These are phyloP conservation scores for Penicillium samsonianum DNA, from an alignment of 495 filamentous ascomycete species.

Conservation along the genomic window DNA sequence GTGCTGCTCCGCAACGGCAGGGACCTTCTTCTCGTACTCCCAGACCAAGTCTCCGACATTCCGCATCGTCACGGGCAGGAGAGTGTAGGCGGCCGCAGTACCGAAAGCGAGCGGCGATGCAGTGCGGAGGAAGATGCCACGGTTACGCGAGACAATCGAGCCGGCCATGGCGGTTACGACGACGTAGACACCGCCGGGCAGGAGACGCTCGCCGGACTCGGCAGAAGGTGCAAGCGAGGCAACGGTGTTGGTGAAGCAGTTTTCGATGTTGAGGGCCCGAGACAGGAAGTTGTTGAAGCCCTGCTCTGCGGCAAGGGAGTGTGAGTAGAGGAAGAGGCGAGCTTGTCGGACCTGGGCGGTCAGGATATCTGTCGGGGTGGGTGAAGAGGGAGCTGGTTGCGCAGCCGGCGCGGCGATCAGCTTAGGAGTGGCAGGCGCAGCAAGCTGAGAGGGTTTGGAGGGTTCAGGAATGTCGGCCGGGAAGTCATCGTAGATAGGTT, in stretches of 20 bases:
- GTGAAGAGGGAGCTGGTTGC: conserved; percentile 46
- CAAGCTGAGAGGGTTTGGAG: conserved; percentile 38
- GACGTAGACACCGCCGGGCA: conserved; percentile 86
- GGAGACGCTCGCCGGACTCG: conserved; percentile 76
- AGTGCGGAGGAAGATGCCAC: conserved; percentile 75
- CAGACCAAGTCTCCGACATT: conserved; percentile 84
- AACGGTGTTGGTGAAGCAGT: conserved; percentile 75
- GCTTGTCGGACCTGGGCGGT: conserved; percentile 76
- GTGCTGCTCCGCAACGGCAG: conserved; percentile 77
- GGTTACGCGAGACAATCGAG: conserved; percentile 81
- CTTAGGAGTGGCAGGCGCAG: conserved; percentile 24
- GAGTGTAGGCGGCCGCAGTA: conserved; percentile 69
- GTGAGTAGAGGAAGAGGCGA: conserved; percentile 77
- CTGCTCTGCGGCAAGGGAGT: conserved; percentile 72
- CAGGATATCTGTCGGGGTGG: conserved; percentile 88
- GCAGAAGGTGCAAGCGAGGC: conserved; percentile 81
- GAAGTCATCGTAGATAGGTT: conserved; percentile 87
- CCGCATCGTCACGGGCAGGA: conserved; percentile 75
- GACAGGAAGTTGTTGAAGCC: conserved; percentile 75
- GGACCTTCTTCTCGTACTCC: conserved; percentile 86
- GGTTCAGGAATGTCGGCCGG: conserved; percentile 41
- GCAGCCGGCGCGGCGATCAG: conserved; percentile 25
- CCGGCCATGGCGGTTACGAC: conserved; percentile 91
- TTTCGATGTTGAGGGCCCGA: conserved; percentile 73
- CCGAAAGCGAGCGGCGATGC: conserved; percentile 71